A percentile compares a stretch with the other conserved stretches of the same genome.
Evolutionary conservation across 352 stramenopile genomes (phyloP).

Genomic region (Blastocystis sp.): DNA sequence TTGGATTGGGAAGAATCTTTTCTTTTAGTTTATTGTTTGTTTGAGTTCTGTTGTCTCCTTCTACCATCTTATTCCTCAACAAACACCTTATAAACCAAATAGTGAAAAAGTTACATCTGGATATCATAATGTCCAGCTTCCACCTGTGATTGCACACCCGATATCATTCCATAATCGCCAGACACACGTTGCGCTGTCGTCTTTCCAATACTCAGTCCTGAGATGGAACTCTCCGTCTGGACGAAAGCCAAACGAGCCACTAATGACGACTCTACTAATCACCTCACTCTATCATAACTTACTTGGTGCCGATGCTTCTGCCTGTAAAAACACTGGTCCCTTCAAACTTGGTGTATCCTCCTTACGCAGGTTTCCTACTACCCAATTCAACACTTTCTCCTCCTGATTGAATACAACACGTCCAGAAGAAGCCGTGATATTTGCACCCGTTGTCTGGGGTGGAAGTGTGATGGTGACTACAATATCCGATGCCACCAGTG

Average conservation of each 20-base stretch:
- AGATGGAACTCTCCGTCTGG: background rate
- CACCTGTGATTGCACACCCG: background rate
- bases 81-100: conserved; percentile 2
- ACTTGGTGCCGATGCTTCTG: background rate
- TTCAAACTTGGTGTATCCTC: background rate
- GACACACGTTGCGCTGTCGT: conserved; percentile 11
- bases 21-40: conserved; percentile 18
- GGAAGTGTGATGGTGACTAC: background rate
- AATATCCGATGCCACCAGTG: background rate
- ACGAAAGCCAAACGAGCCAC: conserved; percentile 1
- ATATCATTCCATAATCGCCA: background rate
- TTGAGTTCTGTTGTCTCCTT: too few relatives aligned
- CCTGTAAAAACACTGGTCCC: conserved; percentile 12
- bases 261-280: conserved; percentile 3
- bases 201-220: conserved; percentile 33
- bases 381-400: conserved; percentile 24
- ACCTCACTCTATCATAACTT: background rate
- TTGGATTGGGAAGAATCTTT: conserved; percentile 53
- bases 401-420: conserved; percentile 1
- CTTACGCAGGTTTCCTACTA: background rate
- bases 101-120: conserved; percentile 27
- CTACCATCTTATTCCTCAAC: background rate
- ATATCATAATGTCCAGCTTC: conserved; percentile 22
- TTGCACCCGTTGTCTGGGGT: background rate
- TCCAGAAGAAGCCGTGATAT: background rate